phyloP scores from a whole-genome alignment of 1,284 basidiomycete genomes.

The Marasmius fiardii region DNA sequence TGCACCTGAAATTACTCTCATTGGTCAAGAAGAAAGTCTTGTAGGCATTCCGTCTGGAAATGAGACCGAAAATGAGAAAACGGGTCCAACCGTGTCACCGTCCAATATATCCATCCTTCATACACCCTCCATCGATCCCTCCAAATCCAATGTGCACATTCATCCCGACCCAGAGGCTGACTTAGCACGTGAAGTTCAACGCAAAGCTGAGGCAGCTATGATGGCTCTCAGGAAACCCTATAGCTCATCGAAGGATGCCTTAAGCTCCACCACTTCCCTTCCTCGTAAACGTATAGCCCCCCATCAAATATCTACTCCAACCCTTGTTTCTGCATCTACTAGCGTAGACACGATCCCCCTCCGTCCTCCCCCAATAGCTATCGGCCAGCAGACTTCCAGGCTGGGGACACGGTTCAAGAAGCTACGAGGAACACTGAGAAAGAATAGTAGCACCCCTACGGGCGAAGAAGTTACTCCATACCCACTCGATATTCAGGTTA shows the following conservation, averaged over 20 bases:
- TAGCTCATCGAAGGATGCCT: conserved; percentile 39
- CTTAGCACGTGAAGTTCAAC: conserved; percentile 64
- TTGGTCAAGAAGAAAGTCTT: neutral
- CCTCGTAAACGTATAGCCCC: conserved; percentile 62
- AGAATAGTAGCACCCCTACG: conserved; percentile 46
- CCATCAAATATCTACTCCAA: conserved; percentile 72
- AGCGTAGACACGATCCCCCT: conserved; percentile 74
- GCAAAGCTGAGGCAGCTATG: conserved; percentile 67
- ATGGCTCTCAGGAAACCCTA: conserved; percentile 57
- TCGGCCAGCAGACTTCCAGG: conserved; percentile 38
- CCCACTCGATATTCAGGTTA: conserved; percentile 36
- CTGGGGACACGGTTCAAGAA: conserved; percentile 68
- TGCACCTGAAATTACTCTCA: too few species aligned
- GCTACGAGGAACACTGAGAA: conserved; percentile 63
- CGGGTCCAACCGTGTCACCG: neutral
- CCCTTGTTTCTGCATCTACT: conserved; percentile 68
- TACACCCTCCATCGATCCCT: conserved; percentile 20
- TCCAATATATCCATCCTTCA: neutral
- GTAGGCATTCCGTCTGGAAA: neutral
- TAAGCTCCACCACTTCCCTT: conserved; percentile 33
- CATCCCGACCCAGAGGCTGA: conserved; percentile 43
- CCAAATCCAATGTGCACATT: conserved; percentile 35
- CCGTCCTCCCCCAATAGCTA: conserved; percentile 39
- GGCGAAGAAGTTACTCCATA: conserved; percentile 52
- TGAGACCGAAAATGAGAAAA: neutral